Base-by-base conservation (phyloP, 805 yeast genomes). In the Schizosaccharomyces osmophilus region DNA sequence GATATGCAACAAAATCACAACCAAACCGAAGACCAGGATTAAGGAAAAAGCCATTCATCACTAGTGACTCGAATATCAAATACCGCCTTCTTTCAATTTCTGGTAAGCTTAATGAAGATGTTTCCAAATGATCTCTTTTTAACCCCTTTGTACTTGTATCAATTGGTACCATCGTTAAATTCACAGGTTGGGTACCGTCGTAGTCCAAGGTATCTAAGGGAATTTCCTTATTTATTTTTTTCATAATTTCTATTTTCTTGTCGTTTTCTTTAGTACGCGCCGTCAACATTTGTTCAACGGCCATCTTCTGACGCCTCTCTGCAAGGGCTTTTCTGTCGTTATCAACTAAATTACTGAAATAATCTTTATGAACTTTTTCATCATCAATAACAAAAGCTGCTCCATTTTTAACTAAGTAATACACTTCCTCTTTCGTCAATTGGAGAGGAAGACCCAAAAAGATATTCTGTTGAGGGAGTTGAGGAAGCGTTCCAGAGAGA, bases 21-120 rank as follows among this genome's bases (percentile, higher is more conserved):
- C 98, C 98, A 70, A 89, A 90, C 63, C 95, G 77, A 41, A 88
- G 73, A 0, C 98, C 98, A 0, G 97, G 96, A 41, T 87, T 77
- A 19, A 85, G 65, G 62, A 73, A 79, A 69, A 76, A 84, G 1
- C 79, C 81, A 15, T 69, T 67, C 5, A 68, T 65, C 62, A 51
- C 36, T 29, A 51, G n/a, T 6, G 31, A 51, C 57, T 51, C 32
- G 13, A 51, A 51, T 29, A 29, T 29, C 3, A 24, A 29, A 29
- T 51, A 51, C 11, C 57, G 5, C 4, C 26, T 51, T 29, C 22
- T 51, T 17, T 51, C 11, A 51, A 22, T 24, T 24, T 13, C 19
- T 1, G 36, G 36, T n/a, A 51, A 24, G 11, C 36, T 6, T 26
- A 22, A 6, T 51, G 41, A 36, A 36, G 15, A 36, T 1, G 41